phyloP scores from a whole-genome alignment of 2,329 filamentous ascomycete genomes.

The Neonectria hederae region DNA sequence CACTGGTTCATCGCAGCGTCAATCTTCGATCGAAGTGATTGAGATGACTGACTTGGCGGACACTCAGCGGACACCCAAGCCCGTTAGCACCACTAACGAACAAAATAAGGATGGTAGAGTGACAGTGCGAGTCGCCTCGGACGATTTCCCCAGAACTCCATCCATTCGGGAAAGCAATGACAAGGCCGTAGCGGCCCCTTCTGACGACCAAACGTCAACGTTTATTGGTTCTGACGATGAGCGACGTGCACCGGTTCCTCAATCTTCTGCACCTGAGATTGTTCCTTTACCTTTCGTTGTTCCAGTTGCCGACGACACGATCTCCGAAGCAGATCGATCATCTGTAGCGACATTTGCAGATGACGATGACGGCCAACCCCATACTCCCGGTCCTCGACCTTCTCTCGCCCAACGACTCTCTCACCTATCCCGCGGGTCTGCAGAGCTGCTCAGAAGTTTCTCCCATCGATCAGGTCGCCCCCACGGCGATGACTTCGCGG shows the following conservation, averaged over 20 bases:
- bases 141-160: constrained; percentile 52
- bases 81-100: constrained; percentile 47
- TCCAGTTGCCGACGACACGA: constrained; percentile 56
- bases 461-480: constrained; percentile 48
- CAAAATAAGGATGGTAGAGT: constrained; percentile 56
- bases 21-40: constrained; percentile 57
- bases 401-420: constrained; percentile 61
- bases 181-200: constrained; percentile 36
- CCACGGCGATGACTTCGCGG: constrained; percentile 23
- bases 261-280: constrained; percentile 57
- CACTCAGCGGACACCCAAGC: constrained; percentile 40
- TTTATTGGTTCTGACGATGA: constrained; percentile 29
- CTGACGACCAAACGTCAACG: constrained; percentile 19
- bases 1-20: constrained; percentile 47
- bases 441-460: constrained; percentile 54
- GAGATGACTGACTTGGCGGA: constrained; percentile 64
- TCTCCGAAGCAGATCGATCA: constrained; percentile 62
- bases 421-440: constrained; percentile 59
- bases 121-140: constrained; percentile 63
- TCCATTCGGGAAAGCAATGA: constrained; percentile 38
- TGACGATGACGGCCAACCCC: constrained; percentile 55
- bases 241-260: constrained; percentile 32
- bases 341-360: constrained; percentile 78
- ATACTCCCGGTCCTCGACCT: constrained; percentile 42
- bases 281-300: constrained; percentile 74